Conservation (phyloP, 306 rosid genomes). For the Ormosia emarginata region DNA sequence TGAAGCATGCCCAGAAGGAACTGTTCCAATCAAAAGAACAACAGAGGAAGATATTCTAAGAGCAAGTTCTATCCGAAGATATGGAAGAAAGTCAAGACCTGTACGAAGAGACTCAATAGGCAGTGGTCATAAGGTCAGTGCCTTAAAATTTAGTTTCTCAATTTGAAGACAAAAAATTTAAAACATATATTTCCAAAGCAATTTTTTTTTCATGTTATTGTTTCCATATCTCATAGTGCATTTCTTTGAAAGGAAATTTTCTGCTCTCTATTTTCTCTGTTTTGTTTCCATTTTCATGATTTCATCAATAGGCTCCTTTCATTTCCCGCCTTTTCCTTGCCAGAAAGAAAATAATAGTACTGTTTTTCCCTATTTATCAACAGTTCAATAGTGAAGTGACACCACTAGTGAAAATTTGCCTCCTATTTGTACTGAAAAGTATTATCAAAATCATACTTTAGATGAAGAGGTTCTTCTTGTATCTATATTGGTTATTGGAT, state of each 20-base stretch:
- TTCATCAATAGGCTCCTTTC: not conserved
- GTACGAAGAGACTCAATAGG: slow-evolving; percentile 79
- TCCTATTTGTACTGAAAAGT: no score
- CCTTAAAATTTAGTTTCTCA: not conserved
- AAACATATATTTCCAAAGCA: not conserved
- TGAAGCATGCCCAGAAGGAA: no score
- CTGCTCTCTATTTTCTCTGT: not conserved
- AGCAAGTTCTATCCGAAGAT: slow-evolving; percentile 67
- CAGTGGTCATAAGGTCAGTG: slow-evolving; percentile 84
- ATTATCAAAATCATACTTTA: no score
- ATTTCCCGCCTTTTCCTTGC: not conserved
- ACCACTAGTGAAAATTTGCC: no score
- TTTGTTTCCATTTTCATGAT: slow-evolving; percentile 1
- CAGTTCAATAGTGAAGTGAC: slow-evolving; percentile 23
- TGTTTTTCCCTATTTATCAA: slow-evolving; percentile 17
- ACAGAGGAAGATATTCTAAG: no score
- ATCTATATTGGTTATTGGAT: not conserved
- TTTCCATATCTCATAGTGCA: not conserved
- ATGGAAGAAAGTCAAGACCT: slow-evolving; percentile 71
- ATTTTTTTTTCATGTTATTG: not conserved
- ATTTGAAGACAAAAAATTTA: not conserved
- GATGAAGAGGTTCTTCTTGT: not conserved
- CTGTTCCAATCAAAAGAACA: no score
- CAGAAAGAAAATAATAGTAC: slow-evolving; percentile 10
- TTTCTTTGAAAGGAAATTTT: slow-evolving; percentile 16